Conservation (phyloP, 495 filamentous ascomycete species). For the Penicillium taxi region DNA sequence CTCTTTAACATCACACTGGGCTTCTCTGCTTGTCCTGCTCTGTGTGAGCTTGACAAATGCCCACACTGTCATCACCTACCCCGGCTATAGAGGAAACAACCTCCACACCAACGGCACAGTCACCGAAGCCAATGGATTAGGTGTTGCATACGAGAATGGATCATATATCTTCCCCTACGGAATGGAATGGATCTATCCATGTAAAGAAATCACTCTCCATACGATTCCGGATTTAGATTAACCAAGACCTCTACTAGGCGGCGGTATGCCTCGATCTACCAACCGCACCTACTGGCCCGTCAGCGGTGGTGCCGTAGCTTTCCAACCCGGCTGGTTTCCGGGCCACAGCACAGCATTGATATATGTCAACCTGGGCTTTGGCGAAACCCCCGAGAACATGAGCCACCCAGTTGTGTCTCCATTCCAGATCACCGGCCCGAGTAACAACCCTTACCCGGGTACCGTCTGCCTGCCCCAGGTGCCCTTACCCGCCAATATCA, state of each 20-base stretch:
- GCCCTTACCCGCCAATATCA: constrained; percentile 67
- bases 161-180: constrained; percentile 65
- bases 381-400: constrained; percentile 78
- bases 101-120: constrained; percentile 65
- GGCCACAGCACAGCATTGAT: constrained; percentile 80
- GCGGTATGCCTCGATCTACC: constrained; percentile 65
- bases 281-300: constrained; percentile 94
- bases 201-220: constrained; percentile 44
- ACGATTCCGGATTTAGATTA: constrained; percentile 3
- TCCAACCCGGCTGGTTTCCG: constrained; percentile 94
- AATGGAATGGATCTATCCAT: constrained; percentile 98
- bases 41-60: constrained; percentile 50
- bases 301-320: constrained; percentile 70
- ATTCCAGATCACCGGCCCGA: constrained; percentile 81
- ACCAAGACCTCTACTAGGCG: constrained; percentile 50
- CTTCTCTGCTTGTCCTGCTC: constrained; percentile 42
- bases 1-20: constrained; percentile 41
- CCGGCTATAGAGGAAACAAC: constrained; percentile 91
- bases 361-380: constrained; percentile 91
- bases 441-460: constrained; percentile 72
- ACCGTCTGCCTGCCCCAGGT: constrained; percentile 87
- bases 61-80: constrained; percentile 87
- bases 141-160: constrained; percentile 37
- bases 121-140: constrained; percentile 34
- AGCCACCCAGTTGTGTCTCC: constrained; percentile 73